Percentiles rank a stretch among this genome's conserved stretches.
These are phyloP conservation scores for Linnemannia elongata DNA, from an alignment of 192 early-diverging fungal species.

Conservation along the genomic window DNA sequence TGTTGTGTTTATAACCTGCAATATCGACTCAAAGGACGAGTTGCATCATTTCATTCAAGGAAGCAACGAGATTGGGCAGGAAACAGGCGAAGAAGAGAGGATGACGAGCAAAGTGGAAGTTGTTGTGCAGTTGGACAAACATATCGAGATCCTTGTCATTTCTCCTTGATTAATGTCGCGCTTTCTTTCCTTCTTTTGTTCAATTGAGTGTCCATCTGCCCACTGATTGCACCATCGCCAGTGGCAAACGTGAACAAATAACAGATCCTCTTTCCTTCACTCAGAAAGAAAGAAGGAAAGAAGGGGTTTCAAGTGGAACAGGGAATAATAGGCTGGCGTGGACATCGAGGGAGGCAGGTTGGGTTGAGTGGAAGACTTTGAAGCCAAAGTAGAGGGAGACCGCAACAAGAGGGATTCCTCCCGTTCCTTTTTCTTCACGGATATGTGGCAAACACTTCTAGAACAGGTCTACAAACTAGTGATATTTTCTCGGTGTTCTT, in stretches of 20 bases:
- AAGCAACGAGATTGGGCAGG: too few species aligned
- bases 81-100: not conserved
- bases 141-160: not conserved
- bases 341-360: not conserved
- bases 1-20: not conserved
- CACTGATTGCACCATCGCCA: not conserved
- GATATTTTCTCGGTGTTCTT: not conserved
- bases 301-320: not conserved
- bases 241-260: not conserved
- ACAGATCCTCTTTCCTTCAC: too few species aligned
- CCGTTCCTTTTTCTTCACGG: too few species aligned
- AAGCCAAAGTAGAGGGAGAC: not conserved
- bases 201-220: not conserved
- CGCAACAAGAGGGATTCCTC: too few species aligned
- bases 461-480: too few species aligned
- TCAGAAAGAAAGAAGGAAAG: not conserved
- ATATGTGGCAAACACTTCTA: too few species aligned
- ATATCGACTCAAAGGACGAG: not conserved
- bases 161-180: not conserved
- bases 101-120: conserved; percentile 1
- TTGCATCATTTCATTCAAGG: not conserved
- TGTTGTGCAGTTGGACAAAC: conserved; percentile 5
- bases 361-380: not conserved
- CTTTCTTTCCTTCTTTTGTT: not conserved
- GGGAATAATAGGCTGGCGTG: not conserved